Evolutionary conservation across 129 eudicot genomes (phyloP), one percentile per base, ranked within the genome.

Genomic region (Artemisia tridentata): DNA sequence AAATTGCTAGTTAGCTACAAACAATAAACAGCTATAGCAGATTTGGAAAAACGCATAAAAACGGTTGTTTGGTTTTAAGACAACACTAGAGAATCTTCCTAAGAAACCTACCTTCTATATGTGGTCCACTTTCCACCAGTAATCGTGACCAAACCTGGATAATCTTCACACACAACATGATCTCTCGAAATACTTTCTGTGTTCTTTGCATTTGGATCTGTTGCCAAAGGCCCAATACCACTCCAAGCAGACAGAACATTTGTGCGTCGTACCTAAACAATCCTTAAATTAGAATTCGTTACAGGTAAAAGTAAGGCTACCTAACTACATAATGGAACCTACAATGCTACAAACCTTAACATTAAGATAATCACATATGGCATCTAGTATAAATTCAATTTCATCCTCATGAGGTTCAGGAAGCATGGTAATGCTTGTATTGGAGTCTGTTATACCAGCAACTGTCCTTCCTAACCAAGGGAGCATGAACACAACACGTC

Each of bases 61-160:
- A 59, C 18, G 20, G 34, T 61, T 61, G 69, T 5, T 29, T 61
- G 51, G 38, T 61, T 61, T 61, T 13, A 20, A 13, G n/a, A 38
- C 34, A 73, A 7, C 53, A 34, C 13, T 49, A 31, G 13, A 46
- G 53, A 55, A 65, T 53, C 57, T 53, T 14, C 29, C 43, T 45
- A 55, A 45, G 17, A 20, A 68, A 52, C n/a, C 56, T 88, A 88
- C 96, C 98, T 85, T 92, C 98, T 85, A 57, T 92, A 92, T 14
- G 98, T 92, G 57, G 98, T 88, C 98, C 98, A 92, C 77, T 92
- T 92, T 71, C 98, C 98, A 83, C 98, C 98, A 6, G 98, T 88
- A 72, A 92, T 88, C 12, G 98, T 92, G 46, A 92, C 96, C 77
- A 92, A 81, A 78, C 98, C 98, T 54, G 96, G 98, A 69, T 71